Evolutionary conservation across 805 yeast species (phyloP).

Genomic region (Spathaspora boniae): DNA sequence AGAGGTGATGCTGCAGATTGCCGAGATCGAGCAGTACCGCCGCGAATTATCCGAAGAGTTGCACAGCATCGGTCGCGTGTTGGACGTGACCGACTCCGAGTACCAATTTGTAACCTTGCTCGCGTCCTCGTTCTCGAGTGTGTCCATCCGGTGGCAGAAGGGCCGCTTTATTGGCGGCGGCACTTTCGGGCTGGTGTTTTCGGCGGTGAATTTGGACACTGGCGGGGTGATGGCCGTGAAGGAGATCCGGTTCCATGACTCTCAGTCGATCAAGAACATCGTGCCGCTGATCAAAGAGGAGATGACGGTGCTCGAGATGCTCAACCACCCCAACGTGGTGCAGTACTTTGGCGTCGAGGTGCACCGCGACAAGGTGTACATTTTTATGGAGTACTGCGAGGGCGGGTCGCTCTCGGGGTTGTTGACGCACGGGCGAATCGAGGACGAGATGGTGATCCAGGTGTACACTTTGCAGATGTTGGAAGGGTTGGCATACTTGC

Average conservation of each 20-base stretch:
- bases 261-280: conserved; percentile 76
- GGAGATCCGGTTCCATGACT: conserved; percentile 87
- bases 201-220: conserved; percentile 87
- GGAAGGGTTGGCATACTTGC: conserved; percentile 92
- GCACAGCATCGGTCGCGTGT: conserved; percentile 73
- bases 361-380: conserved; percentile 89
- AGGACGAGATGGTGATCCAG: conserved; percentile 89
- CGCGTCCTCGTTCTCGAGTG: conserved; percentile 85
- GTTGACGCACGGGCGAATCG: conserved; percentile 88
- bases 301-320: conserved; percentile 92
- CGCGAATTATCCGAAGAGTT: conserved; percentile 38
- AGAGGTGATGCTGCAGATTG: conserved; percentile 64
- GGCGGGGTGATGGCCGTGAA: conserved; percentile 97
- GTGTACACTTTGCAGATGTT: conserved; percentile 88
- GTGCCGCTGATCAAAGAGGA: conserved; percentile 92
- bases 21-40: conserved; percentile 58
- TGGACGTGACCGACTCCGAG: conserved; percentile 84
- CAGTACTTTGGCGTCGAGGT: conserved; percentile 97
- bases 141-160: conserved; percentile 96
- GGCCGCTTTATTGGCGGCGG: conserved; percentile 94
- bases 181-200: conserved; percentile 89
- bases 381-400: conserved; percentile 97
- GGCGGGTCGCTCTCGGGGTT: conserved; percentile 88
- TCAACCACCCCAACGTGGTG: conserved; percentile 94
- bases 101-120: conserved; percentile 81